Base-by-base conservation (phyloP, 140 eudicot species). In the Flaveria floridana region DNA sequence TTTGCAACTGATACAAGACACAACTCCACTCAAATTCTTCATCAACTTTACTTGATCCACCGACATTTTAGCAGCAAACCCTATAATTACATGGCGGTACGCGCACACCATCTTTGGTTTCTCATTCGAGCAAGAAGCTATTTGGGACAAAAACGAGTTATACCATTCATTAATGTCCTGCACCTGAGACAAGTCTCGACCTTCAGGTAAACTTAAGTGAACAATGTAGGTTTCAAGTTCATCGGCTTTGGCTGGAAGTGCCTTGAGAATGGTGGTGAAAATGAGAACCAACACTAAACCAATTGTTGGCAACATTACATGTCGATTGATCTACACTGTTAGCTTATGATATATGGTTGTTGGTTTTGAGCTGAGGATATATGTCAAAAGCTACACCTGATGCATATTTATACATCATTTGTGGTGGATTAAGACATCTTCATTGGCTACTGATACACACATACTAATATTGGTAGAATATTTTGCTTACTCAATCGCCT, bases 131-230 rank as follows among this genome's bases (percentile, higher is more conserved):
- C 11, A 9, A 9, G 66, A 34, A 37, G 66, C 53, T 9, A 13
- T 16, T 71, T 71, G 23, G 0, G 16, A 53, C 11, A 71, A 21
- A 19, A 71, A 59, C 6, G 76, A 71, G 18, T 53, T 53, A 11
- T 55, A 71, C 76, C 76, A 71, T 21, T 71, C 13, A 10, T 71
- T 20, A 37, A 18, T 30, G 6, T 71, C 51, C 25, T 23, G 25
- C 25, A 23, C 25, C 25, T 23, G 25, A 23, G 25, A 23, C 25
- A 23, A 23, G 25, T 23, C 25, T 23, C 25, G 52, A 28, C 0
- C 6, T 37, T 65, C n/a, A 3, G 71, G 71, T 39, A n/a, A 65
- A 65, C 9, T 65, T 65, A 65, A 65, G 52, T 18, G 52, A 65
- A 65, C 30, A 37, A 65, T 65, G 52, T 65, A 65, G 18, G 71